These are phyloP conservation scores for Cicer judaicum DNA, from an alignment of 306 rosid species.

Conservation along the genomic window DNA sequence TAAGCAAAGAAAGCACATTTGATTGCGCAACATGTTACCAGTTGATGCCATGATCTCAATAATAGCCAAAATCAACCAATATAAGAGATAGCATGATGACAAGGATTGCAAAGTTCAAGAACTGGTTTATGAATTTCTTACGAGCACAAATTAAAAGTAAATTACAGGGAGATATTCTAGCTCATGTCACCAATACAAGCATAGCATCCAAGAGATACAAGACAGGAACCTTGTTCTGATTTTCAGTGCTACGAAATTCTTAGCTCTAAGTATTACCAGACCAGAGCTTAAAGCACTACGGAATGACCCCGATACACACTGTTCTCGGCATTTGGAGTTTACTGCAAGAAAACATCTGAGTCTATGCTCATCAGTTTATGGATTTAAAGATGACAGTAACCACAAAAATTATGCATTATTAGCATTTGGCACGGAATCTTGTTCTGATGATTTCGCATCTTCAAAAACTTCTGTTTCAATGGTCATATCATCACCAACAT, in stretches of 20 bases:
- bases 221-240: constrained; percentile 24
- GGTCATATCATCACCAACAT: constrained; percentile 69
- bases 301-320: constrained; percentile 25
- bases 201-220: constrained; percentile 33
- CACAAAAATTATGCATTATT: constrained; percentile 53
- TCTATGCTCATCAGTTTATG: constrained; percentile 37
- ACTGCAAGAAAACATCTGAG: constrained; percentile 20
- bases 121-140: constrained; percentile 11
- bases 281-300: constrained; percentile 36
- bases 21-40: background rate
- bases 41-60: background rate
- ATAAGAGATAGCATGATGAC: background rate
- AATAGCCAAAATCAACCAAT: constrained; percentile 29
- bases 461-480: constrained; percentile 70
- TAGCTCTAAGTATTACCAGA: constrained; percentile 31
- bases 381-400: constrained; percentile 10
- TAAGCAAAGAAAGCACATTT: constrained; percentile 16
- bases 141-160: constrained; percentile 19
- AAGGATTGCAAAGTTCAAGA: constrained; percentile 15
- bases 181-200: constrained; percentile 40
- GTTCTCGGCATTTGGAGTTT: constrained; percentile 23
- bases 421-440: constrained; percentile 55
- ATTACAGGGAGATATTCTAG: constrained; percentile 33
- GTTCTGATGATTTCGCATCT: constrained; percentile 65
- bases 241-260: constrained; percentile 27